A percentile compares a stretch with the other conserved stretches of the same genome.
phyloP scores from a whole-genome alignment of 768 basidiomycete species.

The Leccinum broughii region DNA sequence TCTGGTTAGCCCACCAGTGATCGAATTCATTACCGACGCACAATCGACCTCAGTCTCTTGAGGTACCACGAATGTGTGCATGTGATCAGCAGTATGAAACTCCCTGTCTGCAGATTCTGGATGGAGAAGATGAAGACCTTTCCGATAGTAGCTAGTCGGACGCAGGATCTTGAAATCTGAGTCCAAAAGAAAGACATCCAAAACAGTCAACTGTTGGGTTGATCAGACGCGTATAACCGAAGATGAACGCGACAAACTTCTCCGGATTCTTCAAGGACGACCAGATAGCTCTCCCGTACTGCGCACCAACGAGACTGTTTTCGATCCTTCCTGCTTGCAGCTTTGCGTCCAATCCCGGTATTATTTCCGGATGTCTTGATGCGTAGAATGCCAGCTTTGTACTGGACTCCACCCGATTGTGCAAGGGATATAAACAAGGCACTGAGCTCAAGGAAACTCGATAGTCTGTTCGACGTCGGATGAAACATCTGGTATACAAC shows the following conservation, averaged over 20 bases:
- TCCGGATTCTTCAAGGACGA: slow-evolving; percentile 83
- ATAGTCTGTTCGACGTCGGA: slow-evolving; percentile 85
- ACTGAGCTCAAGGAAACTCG: slow-evolving; percentile 90
- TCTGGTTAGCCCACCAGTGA: slow-evolving; percentile 48
- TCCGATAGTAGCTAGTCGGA: slow-evolving; percentile 87
- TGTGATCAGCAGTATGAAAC: slow-evolving; percentile 19
- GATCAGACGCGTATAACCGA: neutral
- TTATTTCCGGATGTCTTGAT: slow-evolving; percentile 55
- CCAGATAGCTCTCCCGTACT: slow-evolving; percentile 88
- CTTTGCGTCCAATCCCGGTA: slow-evolving; percentile 64
- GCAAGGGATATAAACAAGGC: slow-evolving; percentile 83
- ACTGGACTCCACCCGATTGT: slow-evolving; percentile 78
- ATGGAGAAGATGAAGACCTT: slow-evolving; percentile 72
- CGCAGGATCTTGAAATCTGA: slow-evolving; percentile 85
- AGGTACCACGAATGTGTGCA: slow-evolving; percentile 21
- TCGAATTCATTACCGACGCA: slow-evolving; percentile 47
- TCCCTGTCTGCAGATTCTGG: slow-evolving; percentile 31
- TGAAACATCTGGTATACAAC: slow-evolving; percentile 79
- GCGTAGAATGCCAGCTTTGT: slow-evolving; percentile 84
- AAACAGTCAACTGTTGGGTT: slow-evolving; percentile 62
- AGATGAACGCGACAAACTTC: slow-evolving; percentile 51
- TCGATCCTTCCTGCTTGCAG: slow-evolving; percentile 55
- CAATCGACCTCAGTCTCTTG: slow-evolving; percentile 35
- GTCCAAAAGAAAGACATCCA: slow-evolving; percentile 94
- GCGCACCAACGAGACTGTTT: slow-evolving; percentile 86